Conservation (phyloP, 768 basidiomycete species). For the Mycena rebaudengoi region DNA sequence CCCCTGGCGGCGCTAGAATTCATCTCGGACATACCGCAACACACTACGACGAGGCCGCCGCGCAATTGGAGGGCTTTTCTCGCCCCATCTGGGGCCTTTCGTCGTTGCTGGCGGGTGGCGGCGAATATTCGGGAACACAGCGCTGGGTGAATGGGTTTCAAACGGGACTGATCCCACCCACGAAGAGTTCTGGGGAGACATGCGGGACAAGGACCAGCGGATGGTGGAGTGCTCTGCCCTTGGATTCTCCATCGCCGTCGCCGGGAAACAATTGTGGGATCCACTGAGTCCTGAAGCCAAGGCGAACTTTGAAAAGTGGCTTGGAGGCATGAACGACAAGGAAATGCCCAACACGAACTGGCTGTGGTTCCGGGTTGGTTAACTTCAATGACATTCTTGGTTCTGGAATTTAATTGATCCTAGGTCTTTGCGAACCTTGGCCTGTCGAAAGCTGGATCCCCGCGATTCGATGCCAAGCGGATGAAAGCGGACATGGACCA, state of each 20-base stretch:
- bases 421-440: slow-evolving; percentile 83
- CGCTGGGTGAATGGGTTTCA: slow-evolving; percentile 74
- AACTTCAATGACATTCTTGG: not conserved
- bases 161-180: slow-evolving; percentile 73
- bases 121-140: slow-evolving; percentile 61
- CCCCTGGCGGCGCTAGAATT: slow-evolving; percentile 75
- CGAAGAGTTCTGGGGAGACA: slow-evolving; percentile 80
- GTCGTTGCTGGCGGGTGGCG: slow-evolving; percentile 71
- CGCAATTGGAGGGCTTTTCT: slow-evolving; percentile 80
- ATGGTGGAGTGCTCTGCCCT: slow-evolving; percentile 87
- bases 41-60: slow-evolving; percentile 76
- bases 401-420: not conserved
- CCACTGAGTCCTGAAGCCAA: slow-evolving; percentile 62
- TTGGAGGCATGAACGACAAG: slow-evolving; percentile 82
- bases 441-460: slow-evolving; percentile 66
- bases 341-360: slow-evolving; percentile 87
- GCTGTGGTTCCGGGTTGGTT: slow-evolving; percentile 79
- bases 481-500: slow-evolving; percentile 81
- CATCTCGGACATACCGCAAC: slow-evolving; percentile 75
- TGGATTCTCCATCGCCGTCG: slow-evolving; percentile 74
- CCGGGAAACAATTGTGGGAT: slow-evolving; percentile 71
- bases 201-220: slow-evolving; percentile 78
- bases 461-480: slow-evolving; percentile 61
- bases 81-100: slow-evolving; percentile 82
- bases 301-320: slow-evolving; percentile 68